A percentile compares a stretch with the other conserved stretches of the same genome.
phyloP scores from a whole-genome alignment of 2,329 filamentous ascomycete genomes.

The Penicillium capsulatum region DNA sequence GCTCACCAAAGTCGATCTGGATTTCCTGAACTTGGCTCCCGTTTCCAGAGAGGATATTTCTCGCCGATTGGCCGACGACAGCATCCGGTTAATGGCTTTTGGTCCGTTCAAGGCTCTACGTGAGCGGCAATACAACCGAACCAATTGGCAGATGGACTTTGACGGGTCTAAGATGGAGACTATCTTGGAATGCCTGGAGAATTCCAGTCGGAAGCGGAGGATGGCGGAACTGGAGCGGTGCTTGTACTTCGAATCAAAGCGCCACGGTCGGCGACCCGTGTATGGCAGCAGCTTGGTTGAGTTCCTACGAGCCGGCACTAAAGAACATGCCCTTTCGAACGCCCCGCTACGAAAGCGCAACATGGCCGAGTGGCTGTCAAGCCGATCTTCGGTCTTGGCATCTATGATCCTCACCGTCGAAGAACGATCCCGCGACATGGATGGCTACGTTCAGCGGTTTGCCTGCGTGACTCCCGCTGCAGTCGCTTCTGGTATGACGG shows the following conservation, averaged over 20 bases:
- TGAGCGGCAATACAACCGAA: conserved; percentile 61
- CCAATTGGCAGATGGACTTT: conserved; percentile 55
- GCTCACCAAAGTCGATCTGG: conserved; percentile 63
- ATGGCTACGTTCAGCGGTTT: conserved; percentile 77
- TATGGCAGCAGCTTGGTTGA: conserved; percentile 79
- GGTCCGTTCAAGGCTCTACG: conserved; percentile 65
- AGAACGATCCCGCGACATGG: conserved; percentile 66
- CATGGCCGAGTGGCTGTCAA: conserved; percentile 70
- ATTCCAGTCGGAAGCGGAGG: conserved; percentile 62
- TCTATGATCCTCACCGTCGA: conserved; percentile 69
- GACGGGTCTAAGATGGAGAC: conserved; percentile 66
- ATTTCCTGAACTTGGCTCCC: conserved; percentile 75
- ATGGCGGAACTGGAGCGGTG: conserved; percentile 77
- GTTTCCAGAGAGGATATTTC: conserved; percentile 66
- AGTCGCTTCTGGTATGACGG: conserved; percentile 71
- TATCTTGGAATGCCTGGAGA: conserved; percentile 69
- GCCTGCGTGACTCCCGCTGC: conserved; percentile 88
- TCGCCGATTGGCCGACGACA: conserved; percentile 47
- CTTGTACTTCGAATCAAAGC: conserved; percentile 74
- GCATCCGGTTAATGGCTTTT: conserved; percentile 66
- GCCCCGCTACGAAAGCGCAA: conserved; percentile 59
- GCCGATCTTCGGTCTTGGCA: conserved; percentile 54
- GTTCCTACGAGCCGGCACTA: conserved; percentile 62
- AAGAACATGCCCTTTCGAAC: conserved; percentile 56
- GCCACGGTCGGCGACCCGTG: conserved; percentile 73